Base-by-base conservation (phyloP, 2,329 filamentous ascomycete genomes). In the Eutypella sp. region DNA sequence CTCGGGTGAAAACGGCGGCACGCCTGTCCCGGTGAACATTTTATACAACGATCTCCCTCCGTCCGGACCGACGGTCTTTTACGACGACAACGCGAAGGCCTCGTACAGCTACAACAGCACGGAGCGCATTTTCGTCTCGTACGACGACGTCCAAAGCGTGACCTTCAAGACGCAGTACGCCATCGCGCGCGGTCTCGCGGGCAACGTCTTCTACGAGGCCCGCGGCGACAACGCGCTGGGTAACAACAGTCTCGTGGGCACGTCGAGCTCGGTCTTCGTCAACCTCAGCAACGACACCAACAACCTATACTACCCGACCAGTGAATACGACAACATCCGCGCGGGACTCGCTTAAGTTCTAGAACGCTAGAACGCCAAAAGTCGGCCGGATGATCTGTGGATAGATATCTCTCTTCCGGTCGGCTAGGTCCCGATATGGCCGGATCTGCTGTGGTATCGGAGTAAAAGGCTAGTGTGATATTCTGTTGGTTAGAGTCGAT, bases 191-290 rank as follows among this genome's bases (percentile, higher is more conserved):
- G 70, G 76, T 0, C 74, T 95, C 1, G 88, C 85, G 1, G 89
- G 89, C 11, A 83, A 79, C 0, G 87, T 93, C 72, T 95, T 86
- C 77, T 95, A 89, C 89, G 88, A 95, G 65, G 84, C 81, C 8
- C 85, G 80, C 52, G 83, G 81, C 11, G 89, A 95, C 57, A 13
- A 13, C 25, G 25, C 7, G 7, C 7, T 50, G 1, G 75, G 71
- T 23, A 58, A 55, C 1, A 50, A 57, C n/a, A 89, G 85, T 55
- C 67, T 93, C 50, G 79, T 87, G n/a, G 62, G 67, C n/a, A 74
- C 74, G 8, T 58, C 79, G 50, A 71, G 74, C 3, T 65, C 64
- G 33, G 60, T 56, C 3, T 62, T 84, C 50, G 72, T 72, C 5
- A 62, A 61, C 3, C 61, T 84, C 11, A 79, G 84, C 20, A 55